Base-by-base conservation (phyloP, 192 early-diverging fungal genomes). In the Backusella tuberculispora region DNA sequence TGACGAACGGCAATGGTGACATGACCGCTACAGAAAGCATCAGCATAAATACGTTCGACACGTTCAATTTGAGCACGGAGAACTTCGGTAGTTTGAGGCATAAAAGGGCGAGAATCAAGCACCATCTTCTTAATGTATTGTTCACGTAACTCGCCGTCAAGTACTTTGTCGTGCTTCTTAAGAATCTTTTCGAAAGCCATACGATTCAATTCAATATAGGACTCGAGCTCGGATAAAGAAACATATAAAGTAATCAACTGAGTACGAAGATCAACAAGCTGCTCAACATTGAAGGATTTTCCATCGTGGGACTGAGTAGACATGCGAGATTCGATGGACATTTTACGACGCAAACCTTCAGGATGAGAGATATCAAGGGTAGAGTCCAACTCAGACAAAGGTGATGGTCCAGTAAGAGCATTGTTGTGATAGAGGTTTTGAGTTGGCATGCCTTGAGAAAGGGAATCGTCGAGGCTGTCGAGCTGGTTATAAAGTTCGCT, bases 131-230 rank as follows among this genome's bases (percentile, higher is more conserved):
- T 75, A 63, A 86, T 76, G 67, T 86, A 86, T 12, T 71, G 66
- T 17, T 70, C 21, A 41, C 80, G 75, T 5, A 84, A 79, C 10
- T 74, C 71, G 45, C 85, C 87, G 7, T 85, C 83, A 10, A 92
- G 91, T 5, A 97, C 90, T 79, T 97, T 97, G 84, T 97, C 96
- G 78, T 93, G 95, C 85, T 97, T 97, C 83, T 97, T 97, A 37
- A 96, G 83, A 79, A 96, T 95, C 83, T 97, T 97, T 83, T 86
- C 81, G 80, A 97, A 96, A 29, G 95, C 96, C 8, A 90, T 92
- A 69, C 88, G 88, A 87, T 97, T 96, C 63, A 96, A 86, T 47
- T 94, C 90, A 21, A 92, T 89, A 70, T 92, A 97, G 12, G 92
- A 92, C 56, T 93, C 90, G 21, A 97, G 84, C 68, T 97, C 94